Conservation (phyloP, 2,329 filamentous ascomycete genomes). For the Calonectria multiphialidica region DNA sequence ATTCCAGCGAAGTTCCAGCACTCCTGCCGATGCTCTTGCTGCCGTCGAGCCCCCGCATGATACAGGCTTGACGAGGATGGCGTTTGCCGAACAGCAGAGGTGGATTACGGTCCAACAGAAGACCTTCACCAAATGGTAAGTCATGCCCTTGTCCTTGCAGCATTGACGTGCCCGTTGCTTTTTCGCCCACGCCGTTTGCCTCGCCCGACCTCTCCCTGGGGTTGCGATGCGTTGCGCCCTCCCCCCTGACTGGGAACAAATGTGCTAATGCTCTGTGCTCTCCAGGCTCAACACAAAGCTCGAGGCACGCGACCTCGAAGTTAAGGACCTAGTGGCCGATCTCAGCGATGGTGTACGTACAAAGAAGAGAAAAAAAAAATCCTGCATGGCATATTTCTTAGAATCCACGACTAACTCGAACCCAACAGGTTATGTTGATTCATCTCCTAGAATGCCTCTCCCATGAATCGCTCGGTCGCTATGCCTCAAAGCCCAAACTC, state of each 20-base stretch:
- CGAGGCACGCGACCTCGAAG: slow-evolving; percentile 79
- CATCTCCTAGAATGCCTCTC: slow-evolving; percentile 97
- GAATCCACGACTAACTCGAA: slow-evolving; percentile 33
- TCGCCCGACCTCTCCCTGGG: neutral
- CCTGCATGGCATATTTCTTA: neutral
- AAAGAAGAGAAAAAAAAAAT: neutral
- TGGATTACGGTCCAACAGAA: slow-evolving; percentile 93
- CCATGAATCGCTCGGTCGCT: slow-evolving; percentile 93
- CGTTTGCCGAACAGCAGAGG: slow-evolving; percentile 72
- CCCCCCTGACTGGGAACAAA: neutral
- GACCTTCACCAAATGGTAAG: slow-evolving; percentile 95
- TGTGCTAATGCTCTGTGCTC: slow-evolving; percentile 1
- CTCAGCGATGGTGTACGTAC: slow-evolving; percentile 90
- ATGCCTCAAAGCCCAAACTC: slow-evolving; percentile 95
- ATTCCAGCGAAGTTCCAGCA: slow-evolving; percentile 50
- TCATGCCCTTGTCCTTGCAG: neutral
- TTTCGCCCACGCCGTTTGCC: neutral
- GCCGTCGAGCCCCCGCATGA: slow-evolving; percentile 63
- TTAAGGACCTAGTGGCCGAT: slow-evolving; percentile 89
- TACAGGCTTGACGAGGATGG: slow-evolving; percentile 69
- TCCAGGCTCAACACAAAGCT: slow-evolving; percentile 95
- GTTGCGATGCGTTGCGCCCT: slow-evolving; percentile 13
- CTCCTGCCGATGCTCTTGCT: slow-evolving; percentile 57
- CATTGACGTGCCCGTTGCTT: neutral
- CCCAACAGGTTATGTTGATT: slow-evolving; percentile 84